Base-by-base conservation (phyloP, 176 grass and related monocot species). In the Triticum timopheevii region DNA sequence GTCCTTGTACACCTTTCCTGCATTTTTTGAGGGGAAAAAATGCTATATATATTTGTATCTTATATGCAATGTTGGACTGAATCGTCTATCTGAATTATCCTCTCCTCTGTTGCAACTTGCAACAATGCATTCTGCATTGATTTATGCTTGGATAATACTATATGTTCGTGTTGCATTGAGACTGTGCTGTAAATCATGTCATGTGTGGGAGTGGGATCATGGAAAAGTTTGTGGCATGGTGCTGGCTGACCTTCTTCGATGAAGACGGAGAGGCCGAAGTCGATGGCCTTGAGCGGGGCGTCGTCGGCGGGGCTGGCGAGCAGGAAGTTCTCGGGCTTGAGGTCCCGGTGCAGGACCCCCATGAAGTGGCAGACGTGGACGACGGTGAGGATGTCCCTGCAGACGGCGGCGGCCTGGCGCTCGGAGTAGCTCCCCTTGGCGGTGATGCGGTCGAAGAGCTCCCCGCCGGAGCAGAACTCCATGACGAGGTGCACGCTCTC, bases 261-360 rank as follows among this genome's bases (percentile, higher is more conserved):
- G 81, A 95, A 97, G 73, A 93, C 87, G 30, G 95, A 97, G 79
- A 93, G 89, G 3, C 95, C 95, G 65, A 97, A 97, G 64, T 93
- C 92, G 61, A 92, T 97, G 86, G 92, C 92, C 90, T 97, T 97
- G 82, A 97, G 90, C 65, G 83, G 84, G 35, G 92, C 88, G 56
- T 90, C 89, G 6, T 90, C 90, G 28, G 77, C 89, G 35, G 86
- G 58, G 88, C 61, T 95, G 30, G 89, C 85, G 36, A 84, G 90
- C 47, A 97, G 64, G 82, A 97, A 97, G 89, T 97, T 97, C 91
- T 97, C 93, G 0, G 95, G 95, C 87, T 97, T 97, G 67, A 97
- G 86, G 89, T 97, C 90, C 3, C 95, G 87, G 78, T 97, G 95
- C 82, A 97, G 84, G 73, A 97, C 95, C 76, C 95, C 95, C 95